Conservation (phyloP, 1,284 basidiomycete genomes). For the Moesziomyces globuligerus region DNA sequence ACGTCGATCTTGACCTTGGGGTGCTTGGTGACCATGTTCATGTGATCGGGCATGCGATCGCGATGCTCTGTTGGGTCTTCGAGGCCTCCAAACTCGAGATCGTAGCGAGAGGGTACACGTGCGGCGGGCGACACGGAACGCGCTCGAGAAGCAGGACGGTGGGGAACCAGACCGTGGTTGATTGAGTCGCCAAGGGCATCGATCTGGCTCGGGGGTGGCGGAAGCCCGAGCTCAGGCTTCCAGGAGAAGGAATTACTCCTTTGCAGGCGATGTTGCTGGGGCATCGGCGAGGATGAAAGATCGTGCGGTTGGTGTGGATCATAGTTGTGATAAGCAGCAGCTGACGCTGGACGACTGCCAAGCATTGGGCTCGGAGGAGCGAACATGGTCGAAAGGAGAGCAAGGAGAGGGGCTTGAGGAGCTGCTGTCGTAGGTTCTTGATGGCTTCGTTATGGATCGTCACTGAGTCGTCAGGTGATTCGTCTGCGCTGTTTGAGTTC, state of each 20-base stretch:
- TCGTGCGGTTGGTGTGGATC: constrained; percentile 24
- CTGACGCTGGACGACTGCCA: constrained; percentile 35
- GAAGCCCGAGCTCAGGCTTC: constrained; percentile 50
- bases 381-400: constrained; percentile 28
- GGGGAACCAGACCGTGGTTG: constrained; percentile 25
- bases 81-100: constrained; percentile 35
- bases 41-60: constrained; percentile 43
- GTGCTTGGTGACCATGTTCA: constrained; percentile 61
- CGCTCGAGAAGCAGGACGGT: constrained; percentile 22
- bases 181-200: constrained; percentile 32
- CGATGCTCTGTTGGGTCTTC: constrained; percentile 27
- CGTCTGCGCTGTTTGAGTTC: constrained; percentile 1
- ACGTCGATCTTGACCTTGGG: constrained; percentile 60
- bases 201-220: constrained; percentile 53
- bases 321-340: constrained; percentile 24
- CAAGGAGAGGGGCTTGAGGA: neutral
- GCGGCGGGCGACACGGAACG: constrained; percentile 26
- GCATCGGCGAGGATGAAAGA: constrained; percentile 18
- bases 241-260: constrained; percentile 47
- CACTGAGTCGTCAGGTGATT: constrained; percentile 1
- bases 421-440: neutral
- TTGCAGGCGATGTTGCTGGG: constrained; percentile 5
- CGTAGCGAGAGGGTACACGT: constrained; percentile 32
- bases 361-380: constrained; percentile 36
- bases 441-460: constrained; percentile 12